Conservation (phyloP, 2,329 filamentous ascomycete genomes). For the Xylariaceae sp. region DNA sequence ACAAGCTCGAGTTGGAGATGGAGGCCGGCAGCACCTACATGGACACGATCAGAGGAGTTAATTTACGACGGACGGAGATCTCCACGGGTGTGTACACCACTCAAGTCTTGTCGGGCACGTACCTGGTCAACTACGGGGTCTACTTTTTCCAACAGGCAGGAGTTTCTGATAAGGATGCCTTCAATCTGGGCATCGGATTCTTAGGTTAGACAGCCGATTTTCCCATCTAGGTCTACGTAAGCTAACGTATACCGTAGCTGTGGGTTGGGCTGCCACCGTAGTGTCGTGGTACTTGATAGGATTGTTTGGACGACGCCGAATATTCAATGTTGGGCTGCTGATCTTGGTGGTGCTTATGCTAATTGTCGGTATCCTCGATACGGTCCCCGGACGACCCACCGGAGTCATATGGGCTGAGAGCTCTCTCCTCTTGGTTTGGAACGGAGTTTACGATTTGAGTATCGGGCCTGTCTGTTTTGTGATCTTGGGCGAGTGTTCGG, state of each 20-base stretch:
- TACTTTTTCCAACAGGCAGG: constrained; percentile 59
- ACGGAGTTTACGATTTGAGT: constrained; percentile 49
- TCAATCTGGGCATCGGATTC: constrained; percentile 53
- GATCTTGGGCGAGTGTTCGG: constrained; percentile 50
- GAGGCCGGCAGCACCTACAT: constrained; percentile 45
- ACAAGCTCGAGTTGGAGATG: constrained; percentile 50
- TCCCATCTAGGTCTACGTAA: neutral
- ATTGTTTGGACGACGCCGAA: constrained; percentile 47
- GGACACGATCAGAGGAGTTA: constrained; percentile 48
- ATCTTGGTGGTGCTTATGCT: constrained; percentile 43
- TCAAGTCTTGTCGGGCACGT: constrained; percentile 61
- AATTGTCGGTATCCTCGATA: constrained; percentile 44
- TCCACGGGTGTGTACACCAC: constrained; percentile 60
- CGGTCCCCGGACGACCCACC: constrained; percentile 37
- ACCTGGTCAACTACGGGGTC: constrained; percentile 61
- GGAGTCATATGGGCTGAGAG: constrained; percentile 46
- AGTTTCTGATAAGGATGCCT: constrained; percentile 44
- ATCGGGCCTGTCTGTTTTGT: constrained; percentile 49
- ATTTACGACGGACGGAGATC: constrained; percentile 52
- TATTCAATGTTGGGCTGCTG: constrained; percentile 46
- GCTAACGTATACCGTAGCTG: constrained; percentile 26
- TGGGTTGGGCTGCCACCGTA: constrained; percentile 51
- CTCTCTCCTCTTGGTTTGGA: constrained; percentile 47
- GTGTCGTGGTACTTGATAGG: constrained; percentile 49
- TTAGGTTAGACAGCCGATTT: constrained; percentile 28